Base-by-base conservation (phyloP, 1,139 yeast genomes). In the Lodderomyces theae region DNA sequence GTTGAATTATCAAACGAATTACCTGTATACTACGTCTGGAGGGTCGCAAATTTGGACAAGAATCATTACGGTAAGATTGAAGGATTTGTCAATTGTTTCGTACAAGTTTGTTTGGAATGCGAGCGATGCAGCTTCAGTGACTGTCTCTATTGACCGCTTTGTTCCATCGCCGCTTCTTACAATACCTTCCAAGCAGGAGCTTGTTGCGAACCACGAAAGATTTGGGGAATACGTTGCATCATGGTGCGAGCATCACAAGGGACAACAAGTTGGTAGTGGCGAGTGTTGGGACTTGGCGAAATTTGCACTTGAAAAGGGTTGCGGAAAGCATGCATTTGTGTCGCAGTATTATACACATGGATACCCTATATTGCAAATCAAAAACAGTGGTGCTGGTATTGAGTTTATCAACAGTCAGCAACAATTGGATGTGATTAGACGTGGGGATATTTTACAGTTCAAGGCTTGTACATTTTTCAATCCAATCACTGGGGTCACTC, bases 241-340 rank as follows among this genome's bases (percentile, higher is more conserved):
- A 17, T 83, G 87, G 86, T 69, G 79, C 50, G 84, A 81, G 51
- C 72, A 72, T 31, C 69, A 70, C 34, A 53, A 63, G 36, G 85
- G 84, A 1, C 66, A 68, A 36, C 69, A 68, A 41, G 85, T 84
- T 6, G 87, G 86, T 2, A 61, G 76, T 39, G 92, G 92, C 8
- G 90, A 84, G 54, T 84, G 92, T 60, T 84, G 90, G 90, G 85
- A 86, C 33, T 67, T 84, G 44, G 90, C 88, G 1, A 72, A 73
- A 40, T 79, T 79, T 41, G 87, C 88, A 0, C 63, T 83, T 30
- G 62, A 65, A 38, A 72, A 75, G 43, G 80, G 82, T 0, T 78
- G 85, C 49, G 82, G 82, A 0, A 79, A 76, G 17, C 76, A 74
- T 51, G 88, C 88, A 0, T 72, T 82, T 62, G 72, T 74, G 1